Percentiles rank a stretch among this genome's conserved stretches.
phyloP scores from a whole-genome alignment of 495 filamentous ascomycete genomes.

The Penicillium pancosmium region DNA sequence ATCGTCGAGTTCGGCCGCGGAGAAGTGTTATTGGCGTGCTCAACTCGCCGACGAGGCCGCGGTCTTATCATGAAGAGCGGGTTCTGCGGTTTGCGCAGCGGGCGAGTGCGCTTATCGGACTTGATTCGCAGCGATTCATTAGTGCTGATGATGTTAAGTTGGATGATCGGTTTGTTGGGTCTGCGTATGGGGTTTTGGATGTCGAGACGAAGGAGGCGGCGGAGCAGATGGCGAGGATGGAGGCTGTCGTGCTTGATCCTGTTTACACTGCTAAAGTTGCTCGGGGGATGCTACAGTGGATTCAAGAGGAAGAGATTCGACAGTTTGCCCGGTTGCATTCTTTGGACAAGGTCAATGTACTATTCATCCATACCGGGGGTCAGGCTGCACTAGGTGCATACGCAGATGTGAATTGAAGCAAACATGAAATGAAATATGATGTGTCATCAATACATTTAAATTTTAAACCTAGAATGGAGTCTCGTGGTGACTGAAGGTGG shows the following conservation, averaged over 20 bases:
- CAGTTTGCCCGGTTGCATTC: constrained; percentile 8
- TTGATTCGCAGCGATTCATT: constrained; percentile 29
- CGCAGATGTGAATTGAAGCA: constrained; percentile 23
- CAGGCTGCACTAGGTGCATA: constrained; percentile 42
- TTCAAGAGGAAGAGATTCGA: constrained; percentile 25
- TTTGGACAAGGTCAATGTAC: constrained; percentile 31
- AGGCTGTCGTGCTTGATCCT: constrained; percentile 39
- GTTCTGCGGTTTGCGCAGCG: constrained; percentile 37
- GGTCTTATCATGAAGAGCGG: constrained; percentile 32
- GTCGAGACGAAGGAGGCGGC: constrained; percentile 24
- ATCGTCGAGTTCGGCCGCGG: constrained; percentile 1
- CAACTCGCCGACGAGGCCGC: constrained; percentile 37
- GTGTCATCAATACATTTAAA: background rate
- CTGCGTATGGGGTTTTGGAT: constrained; percentile 40
- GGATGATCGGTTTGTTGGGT: constrained; percentile 40
- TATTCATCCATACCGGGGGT: constrained; percentile 48
- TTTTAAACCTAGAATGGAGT: too few relatives aligned
- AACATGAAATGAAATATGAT: background rate
- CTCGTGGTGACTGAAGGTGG: too few relatives aligned
- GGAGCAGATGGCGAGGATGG: constrained; percentile 30
- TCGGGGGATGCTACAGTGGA: constrained; percentile 36
- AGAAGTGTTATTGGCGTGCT: constrained; percentile 38
- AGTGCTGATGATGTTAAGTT: constrained; percentile 35
- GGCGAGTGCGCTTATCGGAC: constrained; percentile 32
- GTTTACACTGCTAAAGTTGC: constrained; percentile 45